These are phyloP conservation scores for Rhazya stricta DNA, from an alignment of 257 asterid species.

Conservation along the genomic window DNA sequence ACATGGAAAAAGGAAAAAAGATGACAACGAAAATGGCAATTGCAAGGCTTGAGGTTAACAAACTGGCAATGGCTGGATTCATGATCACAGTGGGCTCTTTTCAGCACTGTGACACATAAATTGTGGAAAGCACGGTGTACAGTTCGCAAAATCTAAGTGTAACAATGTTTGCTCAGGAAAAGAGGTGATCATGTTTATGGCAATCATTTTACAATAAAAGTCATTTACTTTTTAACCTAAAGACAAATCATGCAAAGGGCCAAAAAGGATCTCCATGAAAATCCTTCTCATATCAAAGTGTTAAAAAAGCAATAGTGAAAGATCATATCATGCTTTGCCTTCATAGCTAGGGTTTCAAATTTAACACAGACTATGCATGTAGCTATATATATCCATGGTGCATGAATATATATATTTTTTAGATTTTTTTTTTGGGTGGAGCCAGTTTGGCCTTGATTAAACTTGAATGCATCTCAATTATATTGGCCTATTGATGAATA, in stretches of 20 bases:
- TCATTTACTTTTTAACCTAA: conserved; percentile 58
- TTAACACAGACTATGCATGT: conserved; percentile 11
- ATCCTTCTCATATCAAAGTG: conserved; percentile 33
- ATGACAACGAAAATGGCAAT: conserved; percentile 17
- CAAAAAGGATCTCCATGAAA: conserved; percentile 44
- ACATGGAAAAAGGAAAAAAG: conserved; percentile 28
- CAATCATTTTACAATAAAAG: conserved; percentile 67
- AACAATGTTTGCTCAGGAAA: conserved; percentile 18
- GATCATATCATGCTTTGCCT: conserved; percentile 11
- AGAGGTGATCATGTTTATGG: conserved; percentile 21
- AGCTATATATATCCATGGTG: background rate
- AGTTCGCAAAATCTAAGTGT: conserved; percentile 26
- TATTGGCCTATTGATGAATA: background rate
- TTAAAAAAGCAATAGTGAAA: conserved; percentile 12
- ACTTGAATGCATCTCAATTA: no score
- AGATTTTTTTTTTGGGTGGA: background rate
- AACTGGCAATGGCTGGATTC: conserved; percentile 87
- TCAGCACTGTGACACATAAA: conserved; percentile 15
- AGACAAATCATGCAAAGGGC: conserved; percentile 40
- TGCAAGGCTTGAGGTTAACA: conserved; percentile 26
- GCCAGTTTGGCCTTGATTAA: background rate
- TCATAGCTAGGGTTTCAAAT: conserved; percentile 16
- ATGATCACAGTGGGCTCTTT: conserved; percentile 65
- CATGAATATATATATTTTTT: background rate
- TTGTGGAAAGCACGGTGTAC: conserved; percentile 31